Evolutionary conservation across 768 basidiomycete genomes (phyloP), one percentile per base, ranked within the genome.

Genomic region (Boletus speciosus): DNA sequence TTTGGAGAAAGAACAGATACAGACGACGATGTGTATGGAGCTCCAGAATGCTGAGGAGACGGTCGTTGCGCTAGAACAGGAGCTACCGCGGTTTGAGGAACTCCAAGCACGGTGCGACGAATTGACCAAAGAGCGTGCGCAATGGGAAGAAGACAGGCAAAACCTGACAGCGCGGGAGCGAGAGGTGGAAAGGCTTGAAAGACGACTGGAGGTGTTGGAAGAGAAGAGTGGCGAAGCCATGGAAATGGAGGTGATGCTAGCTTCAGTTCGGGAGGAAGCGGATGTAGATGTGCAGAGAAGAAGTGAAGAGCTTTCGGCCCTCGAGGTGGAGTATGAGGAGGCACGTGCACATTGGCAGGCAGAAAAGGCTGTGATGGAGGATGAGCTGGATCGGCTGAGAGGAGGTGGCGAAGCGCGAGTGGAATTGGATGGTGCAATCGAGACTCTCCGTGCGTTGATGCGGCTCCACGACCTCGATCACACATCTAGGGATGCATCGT

Each of bases 1-100:
- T 54, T 63, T 86, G 51, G 90, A 91, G 66, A 90, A 88, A 71
- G 78, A 83, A 46, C 79, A 87, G 60, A 72, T 85, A 14, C 84
- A 88, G 66, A 83, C 83, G 2, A 77, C 78, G 56, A 74, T 86
- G 73, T 75, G 76, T 1, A 74, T 85, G 74, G 88, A 90, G 55
- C 69, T 87, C 37, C 84, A 85, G 64, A 78, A 69, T 43, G 82
- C 85, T 1, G 81, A 88, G 62, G 87, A 88, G 45, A 84, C 80
- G 35, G 82, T 86, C 40, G 69, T 72, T 16, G 76, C 79, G 1
- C 62, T 90, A 49, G 80, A 85, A 67, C 67, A 73, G 51, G 81
- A 88, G 49, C 61, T 84, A 27, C 78, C 76, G 7, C 73, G 75
- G 55, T 66, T 84, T 31, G 78, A 80, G 52, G 74, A 73, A 7